Conservation (phyloP, 2,329 filamentous ascomycete species). For the Trichoderma breve region DNA sequence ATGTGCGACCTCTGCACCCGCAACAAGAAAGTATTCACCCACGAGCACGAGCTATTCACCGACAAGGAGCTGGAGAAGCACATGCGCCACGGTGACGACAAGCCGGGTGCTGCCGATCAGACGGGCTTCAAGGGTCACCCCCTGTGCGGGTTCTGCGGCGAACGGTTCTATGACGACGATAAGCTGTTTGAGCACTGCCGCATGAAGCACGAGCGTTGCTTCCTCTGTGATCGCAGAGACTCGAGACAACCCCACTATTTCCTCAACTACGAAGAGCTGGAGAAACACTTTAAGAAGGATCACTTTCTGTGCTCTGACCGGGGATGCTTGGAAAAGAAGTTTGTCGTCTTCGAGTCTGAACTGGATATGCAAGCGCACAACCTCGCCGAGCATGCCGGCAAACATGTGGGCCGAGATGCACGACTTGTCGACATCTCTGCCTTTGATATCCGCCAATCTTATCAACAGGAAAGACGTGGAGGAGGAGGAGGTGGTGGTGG, state of each 20-base stretch:
- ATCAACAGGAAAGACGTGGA: constrained; percentile 57
- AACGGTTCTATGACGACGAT: constrained; percentile 93
- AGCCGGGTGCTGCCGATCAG: constrained; percentile 84
- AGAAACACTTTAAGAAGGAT: constrained; percentile 81
- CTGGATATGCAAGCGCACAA: constrained; percentile 95
- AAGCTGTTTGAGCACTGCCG: constrained; percentile 92
- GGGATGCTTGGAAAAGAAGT: constrained; percentile 95
- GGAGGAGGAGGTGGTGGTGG: constrained; percentile 26
- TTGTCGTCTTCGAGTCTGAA: constrained; percentile 92
- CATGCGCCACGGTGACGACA: constrained; percentile 87
- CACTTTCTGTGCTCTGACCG: constrained; percentile 82
- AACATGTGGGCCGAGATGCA: constrained; percentile 79
- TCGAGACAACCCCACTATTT: constrained; percentile 83
- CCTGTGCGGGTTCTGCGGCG: constrained; percentile 86
- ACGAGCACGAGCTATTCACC: constrained; percentile 92
- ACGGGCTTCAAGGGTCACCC: constrained; percentile 96
- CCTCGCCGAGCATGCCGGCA: constrained; percentile 80
- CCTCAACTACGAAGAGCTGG: constrained; percentile 80
- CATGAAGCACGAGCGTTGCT: constrained; percentile 91
- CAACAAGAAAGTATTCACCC: constrained; percentile 97
- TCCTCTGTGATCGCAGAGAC: constrained; percentile 78
- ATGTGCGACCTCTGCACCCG: constrained; percentile 89
- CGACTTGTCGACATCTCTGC: constrained; percentile 81
- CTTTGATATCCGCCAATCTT: constrained; percentile 76
- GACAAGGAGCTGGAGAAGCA: constrained; percentile 78